A percentile compares a stretch with the other conserved stretches of the same genome.
Evolutionary conservation across 495 filamentous ascomycete species (phyloP).

Genomic region (Penicillium manginii): DNA sequence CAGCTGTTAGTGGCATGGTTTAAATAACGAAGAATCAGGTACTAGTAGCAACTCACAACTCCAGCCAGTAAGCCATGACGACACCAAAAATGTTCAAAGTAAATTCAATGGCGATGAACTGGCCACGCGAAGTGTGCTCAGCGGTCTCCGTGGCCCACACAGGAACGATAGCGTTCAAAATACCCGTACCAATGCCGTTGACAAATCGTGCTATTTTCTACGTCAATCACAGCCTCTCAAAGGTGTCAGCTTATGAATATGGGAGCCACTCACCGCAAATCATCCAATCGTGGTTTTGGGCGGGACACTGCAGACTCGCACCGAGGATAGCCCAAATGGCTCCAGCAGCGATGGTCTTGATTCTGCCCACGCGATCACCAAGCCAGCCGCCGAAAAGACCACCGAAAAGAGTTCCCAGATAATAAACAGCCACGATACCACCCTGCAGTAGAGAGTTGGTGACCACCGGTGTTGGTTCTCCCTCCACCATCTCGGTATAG

Average conservation of each 20-base stretch:
- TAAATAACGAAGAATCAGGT: too few relatives aligned
- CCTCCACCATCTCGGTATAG: constrained; percentile 52
- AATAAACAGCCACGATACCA: constrained; percentile 72
- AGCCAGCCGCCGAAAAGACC: constrained; percentile 63
- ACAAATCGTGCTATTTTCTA: constrained; percentile 54
- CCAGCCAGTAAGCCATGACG: constrained; percentile 73
- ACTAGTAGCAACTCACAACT: constrained; percentile 65
- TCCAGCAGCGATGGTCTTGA: constrained; percentile 63
- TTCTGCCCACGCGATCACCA: constrained; percentile 64
- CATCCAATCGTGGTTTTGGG: constrained; percentile 73
- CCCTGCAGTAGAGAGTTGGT: constrained; percentile 67
- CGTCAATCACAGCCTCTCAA: background rate
- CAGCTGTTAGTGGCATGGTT: constrained; percentile 7
- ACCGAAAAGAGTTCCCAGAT: constrained; percentile 67
- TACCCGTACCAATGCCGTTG: constrained; percentile 75
- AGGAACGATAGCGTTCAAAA: constrained; percentile 71
- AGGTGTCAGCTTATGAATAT: too few relatives aligned
- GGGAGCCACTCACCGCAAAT: constrained; percentile 55
- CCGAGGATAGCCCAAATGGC: constrained; percentile 61
- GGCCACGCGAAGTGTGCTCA: constrained; percentile 67
- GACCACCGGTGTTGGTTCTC: constrained; percentile 53
- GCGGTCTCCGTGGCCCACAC: constrained; percentile 74
- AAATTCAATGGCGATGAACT: constrained; percentile 75
- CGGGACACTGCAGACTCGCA: constrained; percentile 62
- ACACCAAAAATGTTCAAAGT: constrained; percentile 76